phyloP scores from a whole-genome alignment of 495 filamentous ascomycete species.

The Aspergillus ostianus region DNA sequence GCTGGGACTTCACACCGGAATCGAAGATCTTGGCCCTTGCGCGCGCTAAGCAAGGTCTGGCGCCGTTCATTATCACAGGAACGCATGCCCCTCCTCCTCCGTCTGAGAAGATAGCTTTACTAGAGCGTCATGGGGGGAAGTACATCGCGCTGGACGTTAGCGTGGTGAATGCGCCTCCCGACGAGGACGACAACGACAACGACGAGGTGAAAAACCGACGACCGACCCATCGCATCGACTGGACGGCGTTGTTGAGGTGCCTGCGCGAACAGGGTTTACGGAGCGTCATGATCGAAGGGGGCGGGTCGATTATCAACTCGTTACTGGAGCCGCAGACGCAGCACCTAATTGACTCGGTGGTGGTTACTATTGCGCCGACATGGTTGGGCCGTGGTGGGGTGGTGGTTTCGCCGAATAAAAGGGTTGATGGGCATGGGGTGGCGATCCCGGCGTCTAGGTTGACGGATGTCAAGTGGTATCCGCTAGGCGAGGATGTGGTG shows the following conservation, averaged over 20 bases:
- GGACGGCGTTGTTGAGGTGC: constrained; percentile 58
- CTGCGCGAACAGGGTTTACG: constrained; percentile 56
- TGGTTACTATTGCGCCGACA: constrained; percentile 82
- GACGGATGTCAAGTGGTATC: constrained; percentile 66
- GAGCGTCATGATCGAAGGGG: constrained; percentile 89
- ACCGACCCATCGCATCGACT: constrained; percentile 42
- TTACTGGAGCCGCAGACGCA: constrained; percentile 56
- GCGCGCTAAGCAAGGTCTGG: constrained; percentile 60
- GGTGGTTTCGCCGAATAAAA: constrained; percentile 59
- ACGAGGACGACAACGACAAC: too few species aligned
- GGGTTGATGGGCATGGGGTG: constrained; percentile 40
- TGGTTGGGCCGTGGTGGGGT: constrained; percentile 82
- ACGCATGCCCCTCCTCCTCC: constrained; percentile 19
- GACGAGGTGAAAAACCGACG: constrained; percentile 3
- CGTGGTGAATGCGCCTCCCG: not conserved
- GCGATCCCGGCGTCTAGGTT: constrained; percentile 57
- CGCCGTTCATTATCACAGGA: constrained; percentile 63
- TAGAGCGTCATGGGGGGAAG: constrained; percentile 46
- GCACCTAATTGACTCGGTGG: constrained; percentile 66
- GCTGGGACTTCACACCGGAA: constrained; percentile 60
- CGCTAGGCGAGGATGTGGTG: constrained; percentile 75
- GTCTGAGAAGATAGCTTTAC: constrained; percentile 27
- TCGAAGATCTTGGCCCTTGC: constrained; percentile 67
- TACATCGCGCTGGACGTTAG: constrained; percentile 35
- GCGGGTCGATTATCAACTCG: constrained; percentile 74